These are phyloP conservation scores for Paecilomyces formosus DNA, from an alignment of 2,329 filamentous ascomycete genomes.

Conservation along the genomic window DNA sequence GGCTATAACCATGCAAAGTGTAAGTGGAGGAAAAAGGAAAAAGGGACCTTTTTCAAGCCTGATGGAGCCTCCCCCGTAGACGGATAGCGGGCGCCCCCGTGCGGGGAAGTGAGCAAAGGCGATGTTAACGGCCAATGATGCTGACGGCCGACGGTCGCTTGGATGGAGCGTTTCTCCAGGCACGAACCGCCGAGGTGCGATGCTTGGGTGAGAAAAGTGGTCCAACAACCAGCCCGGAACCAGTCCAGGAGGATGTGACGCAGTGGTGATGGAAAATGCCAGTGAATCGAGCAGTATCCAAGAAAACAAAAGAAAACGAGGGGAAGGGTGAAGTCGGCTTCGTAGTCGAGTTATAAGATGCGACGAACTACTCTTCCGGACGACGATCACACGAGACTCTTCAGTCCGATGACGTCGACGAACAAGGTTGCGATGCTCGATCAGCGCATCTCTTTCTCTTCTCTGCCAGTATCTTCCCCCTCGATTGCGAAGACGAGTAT, in stretches of 20 bases:
- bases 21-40: not conserved
- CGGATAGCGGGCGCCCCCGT: not conserved
- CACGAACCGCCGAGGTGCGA: not conserved
- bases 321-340: not conserved
- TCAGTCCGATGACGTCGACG: not conserved
- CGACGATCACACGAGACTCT: constrained; percentile 1
- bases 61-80: not conserved
- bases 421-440: not conserved
- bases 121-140: not conserved
- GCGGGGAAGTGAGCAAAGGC: not conserved
- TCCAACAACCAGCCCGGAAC: not conserved
- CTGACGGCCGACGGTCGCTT: not conserved
- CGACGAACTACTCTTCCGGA: not conserved
- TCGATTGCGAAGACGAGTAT: not conserved
- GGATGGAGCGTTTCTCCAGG: not conserved
- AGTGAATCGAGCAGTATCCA: not conserved
- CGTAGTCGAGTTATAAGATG: not conserved
- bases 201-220: not conserved
- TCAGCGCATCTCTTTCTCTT: not conserved
- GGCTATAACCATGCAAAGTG: not conserved
- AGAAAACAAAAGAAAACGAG: not conserved
- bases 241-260: not conserved
- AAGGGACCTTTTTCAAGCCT: not conserved
- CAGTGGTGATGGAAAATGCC: not conserved
- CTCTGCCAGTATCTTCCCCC: not conserved